Percentiles rank a stretch among this genome's conserved stretches.
Evolutionary conservation across 306 rosid species (phyloP).

Genomic region (Castanea crenata): DNA sequence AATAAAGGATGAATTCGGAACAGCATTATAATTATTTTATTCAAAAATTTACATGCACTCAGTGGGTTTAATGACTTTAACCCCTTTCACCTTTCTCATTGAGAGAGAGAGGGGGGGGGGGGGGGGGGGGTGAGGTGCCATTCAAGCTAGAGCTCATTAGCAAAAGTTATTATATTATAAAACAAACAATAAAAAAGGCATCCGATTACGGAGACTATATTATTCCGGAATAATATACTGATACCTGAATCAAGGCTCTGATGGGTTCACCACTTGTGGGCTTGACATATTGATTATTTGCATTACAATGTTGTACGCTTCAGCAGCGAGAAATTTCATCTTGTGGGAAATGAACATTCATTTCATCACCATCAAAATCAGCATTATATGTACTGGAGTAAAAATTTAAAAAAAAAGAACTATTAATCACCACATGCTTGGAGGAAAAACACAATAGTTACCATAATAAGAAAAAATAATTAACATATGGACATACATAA

Average conservation of each 20-base stretch:
- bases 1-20: neutral
- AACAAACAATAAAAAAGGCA: neutral
- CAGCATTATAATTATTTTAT: neutral
- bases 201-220: neutral
- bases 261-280: slow-evolving; percentile 98
- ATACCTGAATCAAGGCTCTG: slow-evolving; percentile 92
- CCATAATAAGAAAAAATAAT: neutral
- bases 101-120: fast-evolving
- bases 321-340: slow-evolving; percentile 95
- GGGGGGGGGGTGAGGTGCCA: no score
- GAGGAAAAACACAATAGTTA: neutral
- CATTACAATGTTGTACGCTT: slow-evolving; percentile 92
- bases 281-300: slow-evolving; percentile 93
- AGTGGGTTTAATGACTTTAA: no score
- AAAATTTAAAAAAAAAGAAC: neutral
- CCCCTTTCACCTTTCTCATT: no score
- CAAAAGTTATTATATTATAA: no score
- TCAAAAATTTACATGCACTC: no score
- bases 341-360: slow-evolving; percentile 98
- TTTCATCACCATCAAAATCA: slow-evolving; percentile 98
- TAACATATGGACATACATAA: neutral
- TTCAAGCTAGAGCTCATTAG: no score
- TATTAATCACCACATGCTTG: slow-evolving; percentile 15
- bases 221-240: slow-evolving; percentile 1
- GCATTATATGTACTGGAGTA: slow-evolving; percentile 86